Evolutionary conservation across 2,329 filamentous ascomycete genomes (phyloP).

Genomic region (Rasamsonia emersonii): DNA sequence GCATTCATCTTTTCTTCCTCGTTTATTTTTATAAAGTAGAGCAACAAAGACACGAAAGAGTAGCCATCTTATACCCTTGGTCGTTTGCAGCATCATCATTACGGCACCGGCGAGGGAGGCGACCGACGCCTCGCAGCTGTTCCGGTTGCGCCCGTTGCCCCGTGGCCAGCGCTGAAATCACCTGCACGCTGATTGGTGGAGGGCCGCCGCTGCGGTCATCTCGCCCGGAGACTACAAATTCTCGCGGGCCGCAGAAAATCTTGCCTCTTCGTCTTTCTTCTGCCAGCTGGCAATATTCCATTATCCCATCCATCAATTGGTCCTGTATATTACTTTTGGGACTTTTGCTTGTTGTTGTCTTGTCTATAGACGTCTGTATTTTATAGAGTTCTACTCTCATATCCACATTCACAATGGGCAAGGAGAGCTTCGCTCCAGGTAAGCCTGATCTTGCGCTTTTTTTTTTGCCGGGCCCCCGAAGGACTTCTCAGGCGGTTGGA

Average conservation of each 20-base stretch:
- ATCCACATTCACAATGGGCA: slow-evolving; percentile 32
- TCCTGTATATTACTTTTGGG: slow-evolving; percentile 20
- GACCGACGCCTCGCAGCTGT: background rate
- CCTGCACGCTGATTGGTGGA: slow-evolving; percentile 25
- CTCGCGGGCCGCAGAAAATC: slow-evolving; percentile 17
- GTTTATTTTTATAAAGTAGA: too few relatives aligned
- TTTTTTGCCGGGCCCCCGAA: slow-evolving; percentile 1
- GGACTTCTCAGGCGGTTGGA: background rate
- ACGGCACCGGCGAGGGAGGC: too few relatives aligned
- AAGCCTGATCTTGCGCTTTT: slow-evolving; percentile 21
- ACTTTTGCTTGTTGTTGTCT: slow-evolving; percentile 10
- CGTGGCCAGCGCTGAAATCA: slow-evolving; percentile 20
- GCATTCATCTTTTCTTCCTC: too few relatives aligned
- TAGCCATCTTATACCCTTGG: too few relatives aligned
- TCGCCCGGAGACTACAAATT: slow-evolving; percentile 21
- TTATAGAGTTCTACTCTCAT: slow-evolving; percentile 18
- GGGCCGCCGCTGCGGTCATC: slow-evolving; percentile 18
- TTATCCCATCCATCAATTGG: slow-evolving; percentile 11
- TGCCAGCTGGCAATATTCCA: slow-evolving; percentile 12
- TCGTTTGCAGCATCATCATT: too few relatives aligned
- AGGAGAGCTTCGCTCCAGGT: slow-evolving; percentile 40
- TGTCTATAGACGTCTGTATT: too few relatives aligned
- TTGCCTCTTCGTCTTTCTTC: slow-evolving; percentile 17
- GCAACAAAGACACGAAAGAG: too few relatives aligned
- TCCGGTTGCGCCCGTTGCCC: slow-evolving; percentile 28